Evolutionary conservation across 176 grass and related monocot species (phyloP).

Genomic region (Ensete ventricosum): DNA sequence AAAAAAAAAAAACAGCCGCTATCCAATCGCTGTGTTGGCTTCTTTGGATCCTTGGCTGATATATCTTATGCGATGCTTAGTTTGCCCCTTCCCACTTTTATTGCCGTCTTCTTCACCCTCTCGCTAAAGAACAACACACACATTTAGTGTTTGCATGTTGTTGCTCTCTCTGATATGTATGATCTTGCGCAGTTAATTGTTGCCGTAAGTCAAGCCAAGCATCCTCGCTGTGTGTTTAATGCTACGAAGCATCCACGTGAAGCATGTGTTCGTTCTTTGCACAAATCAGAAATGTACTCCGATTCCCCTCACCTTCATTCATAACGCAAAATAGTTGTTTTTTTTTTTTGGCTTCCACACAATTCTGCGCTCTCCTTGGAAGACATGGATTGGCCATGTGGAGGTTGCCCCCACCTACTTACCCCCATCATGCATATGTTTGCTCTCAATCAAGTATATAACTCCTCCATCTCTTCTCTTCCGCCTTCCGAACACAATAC

Average conservation of each 20-base stretch:
- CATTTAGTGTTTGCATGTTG: too few relatives aligned
- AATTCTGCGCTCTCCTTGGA: not conserved
- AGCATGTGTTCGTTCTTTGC: not conserved
- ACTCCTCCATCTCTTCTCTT: not conserved
- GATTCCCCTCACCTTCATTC: not conserved
- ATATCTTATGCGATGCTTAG: slow-evolving; percentile 28
- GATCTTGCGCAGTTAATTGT: not conserved
- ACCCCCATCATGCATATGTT: not conserved
- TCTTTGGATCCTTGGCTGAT: slow-evolving; percentile 32
- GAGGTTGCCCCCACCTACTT: not conserved
- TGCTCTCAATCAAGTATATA: not conserved
- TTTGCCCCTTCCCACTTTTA: slow-evolving; percentile 16
- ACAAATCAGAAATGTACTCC: not conserved
- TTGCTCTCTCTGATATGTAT: too few relatives aligned
- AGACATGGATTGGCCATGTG: not conserved
- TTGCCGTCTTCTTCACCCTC: not conserved
- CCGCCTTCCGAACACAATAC: too few relatives aligned
- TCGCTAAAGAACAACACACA: not conserved
- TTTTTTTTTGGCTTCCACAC: not conserved
- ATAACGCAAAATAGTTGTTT: not conserved
- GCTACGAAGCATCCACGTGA: not conserved
- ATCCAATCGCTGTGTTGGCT: slow-evolving; percentile 21
- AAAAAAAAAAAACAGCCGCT: slow-evolving; percentile 22
- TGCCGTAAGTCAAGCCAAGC: not conserved
- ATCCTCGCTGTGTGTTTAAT: not conserved